These are phyloP conservation scores for Fusarium penzigii DNA, from an alignment of 2,329 filamentous ascomycete species.

Conservation along the genomic window DNA sequence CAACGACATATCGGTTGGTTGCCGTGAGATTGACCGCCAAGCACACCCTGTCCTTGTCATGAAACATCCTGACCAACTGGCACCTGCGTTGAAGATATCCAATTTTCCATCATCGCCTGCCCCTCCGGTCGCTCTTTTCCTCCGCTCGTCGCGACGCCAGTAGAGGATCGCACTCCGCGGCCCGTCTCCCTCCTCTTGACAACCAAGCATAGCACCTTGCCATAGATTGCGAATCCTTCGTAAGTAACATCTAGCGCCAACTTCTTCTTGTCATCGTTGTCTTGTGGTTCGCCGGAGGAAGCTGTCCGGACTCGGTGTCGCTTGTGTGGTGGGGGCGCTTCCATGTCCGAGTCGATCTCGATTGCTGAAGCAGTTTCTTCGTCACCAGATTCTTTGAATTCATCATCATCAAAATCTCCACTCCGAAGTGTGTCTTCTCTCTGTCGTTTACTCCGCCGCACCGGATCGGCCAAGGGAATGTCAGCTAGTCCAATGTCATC, in stretches of 20 bases:
- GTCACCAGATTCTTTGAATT: slow-evolving; percentile 31
- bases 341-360: slow-evolving; percentile 41
- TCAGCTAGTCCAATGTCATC: slow-evolving; percentile 36
- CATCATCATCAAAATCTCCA: slow-evolving; percentile 25
- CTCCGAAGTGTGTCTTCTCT: slow-evolving; percentile 10
- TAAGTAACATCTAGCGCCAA: slow-evolving; percentile 82
- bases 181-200: slow-evolving; percentile 72
- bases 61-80: slow-evolving; percentile 42
- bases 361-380: slow-evolving; percentile 39
- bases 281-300: slow-evolving; percentile 30
- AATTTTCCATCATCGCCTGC: slow-evolving; percentile 79
- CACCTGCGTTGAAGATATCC: slow-evolving; percentile 78
- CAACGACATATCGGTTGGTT: slow-evolving; percentile 11
- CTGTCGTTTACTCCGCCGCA: slow-evolving; percentile 32
- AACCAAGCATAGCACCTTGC: slow-evolving; percentile 86
- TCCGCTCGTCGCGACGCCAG: slow-evolving; percentile 32
- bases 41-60: slow-evolving; percentile 16
- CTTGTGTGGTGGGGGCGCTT: slow-evolving; percentile 47
- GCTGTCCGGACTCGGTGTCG: slow-evolving; percentile 39
- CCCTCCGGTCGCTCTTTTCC: slow-evolving; percentile 41
- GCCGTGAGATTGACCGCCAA: slow-evolving; percentile 21
- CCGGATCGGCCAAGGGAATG: slow-evolving; percentile 32
- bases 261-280: slow-evolving; percentile 83
- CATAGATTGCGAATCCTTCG: slow-evolving; percentile 95
- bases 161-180: slow-evolving; percentile 39